Evolutionary conservation across 768 basidiomycete species (phyloP), one percentile per base, ranked within the genome.

Genomic region (Guyanaporus albipodus): DNA sequence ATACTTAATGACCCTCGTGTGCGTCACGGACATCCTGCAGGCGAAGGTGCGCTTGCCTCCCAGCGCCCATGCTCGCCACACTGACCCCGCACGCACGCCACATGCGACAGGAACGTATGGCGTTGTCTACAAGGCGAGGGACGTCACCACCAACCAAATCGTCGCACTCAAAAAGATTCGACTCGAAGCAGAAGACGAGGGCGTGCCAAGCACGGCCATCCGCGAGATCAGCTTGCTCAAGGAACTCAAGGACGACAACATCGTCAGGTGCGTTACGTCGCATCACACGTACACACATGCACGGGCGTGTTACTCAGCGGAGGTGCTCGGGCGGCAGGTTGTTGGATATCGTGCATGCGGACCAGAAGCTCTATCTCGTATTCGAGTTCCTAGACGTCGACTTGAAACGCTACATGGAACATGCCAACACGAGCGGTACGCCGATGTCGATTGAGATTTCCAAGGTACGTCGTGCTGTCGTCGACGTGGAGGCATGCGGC

Each of bases 131-230:
- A 96, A 97, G 69, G 95, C 95, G 32, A 80, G 83, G 55, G 94
- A 98, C 64, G 70, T 81, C 52, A 76, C 70, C 37, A 86, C 79
- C 8, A 87, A 87, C 64, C 70, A 82, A 56, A 83, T 97, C 56
- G 96, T 99, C 41, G 96, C 96, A 19, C 75, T 98, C 55, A 99
- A 99, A 82, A 99, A 99, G 78, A 98, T 99, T 64, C 75, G 96
- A 32, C 81, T 99, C 22, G 96, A 98, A 66, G 92, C 93, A 15
- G 96, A 98, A 68, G 96, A 99, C 62, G 96, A 99, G 67, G 96
- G 96, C 38, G 96, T 99, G 18, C 96, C 96, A 8, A 91, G 87
- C 54, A 99, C 96, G 4, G 94, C 95, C 45, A 99, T 99, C 61
- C 82, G 96, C 42, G 96, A 99, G 74, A 99, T 99, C 69, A 92